These are phyloP conservation scores for Sphagnum fallax DNA, from an alignment of 228 moss, liverwort and hornwort genomes.

Conservation along the genomic window DNA sequence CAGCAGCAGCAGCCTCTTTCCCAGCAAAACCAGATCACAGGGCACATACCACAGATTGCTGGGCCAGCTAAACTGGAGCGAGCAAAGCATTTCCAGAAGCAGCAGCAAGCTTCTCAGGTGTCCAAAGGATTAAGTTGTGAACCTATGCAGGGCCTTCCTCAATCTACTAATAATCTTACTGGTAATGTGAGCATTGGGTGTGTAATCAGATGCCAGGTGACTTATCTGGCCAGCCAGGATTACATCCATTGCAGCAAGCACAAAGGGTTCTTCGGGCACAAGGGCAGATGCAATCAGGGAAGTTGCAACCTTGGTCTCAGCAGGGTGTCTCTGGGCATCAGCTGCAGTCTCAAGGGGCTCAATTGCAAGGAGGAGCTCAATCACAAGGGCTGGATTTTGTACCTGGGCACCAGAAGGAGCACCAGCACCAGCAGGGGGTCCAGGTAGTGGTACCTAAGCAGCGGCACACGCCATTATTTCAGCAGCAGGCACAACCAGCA, in stretches of 20 bases:
- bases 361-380: conserved; percentile 8
- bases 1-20: conserved; percentile 21
- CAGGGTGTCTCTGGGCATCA: conserved; percentile 7
- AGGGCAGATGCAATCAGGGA: conserved; percentile 17
- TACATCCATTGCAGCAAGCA: conserved; percentile 16
- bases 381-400: conserved; percentile 10
- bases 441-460: conserved; percentile 13
- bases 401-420: conserved; percentile 13
- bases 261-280: conserved; percentile 12
- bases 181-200: conserved; percentile 7
- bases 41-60: conserved; percentile 36
- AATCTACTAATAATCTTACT: conserved; percentile 9
- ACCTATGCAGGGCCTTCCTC: conserved; percentile 37
- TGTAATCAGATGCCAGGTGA: background rate
- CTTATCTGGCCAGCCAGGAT: background rate
- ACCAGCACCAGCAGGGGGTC: conserved; percentile 21
- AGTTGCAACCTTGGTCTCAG: conserved; percentile 8
- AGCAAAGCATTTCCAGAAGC: conserved; percentile 53
- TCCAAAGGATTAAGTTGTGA: conserved; percentile 44
- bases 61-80: conserved; percentile 50
- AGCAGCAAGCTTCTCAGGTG: conserved; percentile 21
- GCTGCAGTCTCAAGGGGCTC: conserved; percentile 19
- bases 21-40: conserved; percentile 30
- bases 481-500: background rate
- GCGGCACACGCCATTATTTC: conserved; percentile 3